These are phyloP conservation scores for Cucumis melo DNA, from an alignment of 306 rosid genomes.

Conservation along the genomic window DNA sequence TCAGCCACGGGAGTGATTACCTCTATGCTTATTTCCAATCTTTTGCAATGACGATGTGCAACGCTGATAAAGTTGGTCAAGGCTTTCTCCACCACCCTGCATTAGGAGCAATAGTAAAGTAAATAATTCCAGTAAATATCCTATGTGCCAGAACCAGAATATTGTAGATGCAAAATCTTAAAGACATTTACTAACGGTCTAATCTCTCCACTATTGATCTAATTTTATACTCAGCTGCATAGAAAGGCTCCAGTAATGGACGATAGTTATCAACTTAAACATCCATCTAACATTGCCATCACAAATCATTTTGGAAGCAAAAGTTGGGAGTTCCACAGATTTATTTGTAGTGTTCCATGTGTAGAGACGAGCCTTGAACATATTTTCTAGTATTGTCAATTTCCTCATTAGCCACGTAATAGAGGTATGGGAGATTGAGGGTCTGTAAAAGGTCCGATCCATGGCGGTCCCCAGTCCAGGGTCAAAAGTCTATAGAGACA, in stretches of 20 bases:
- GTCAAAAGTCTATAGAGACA: neutral
- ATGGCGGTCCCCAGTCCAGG: too few relatives aligned
- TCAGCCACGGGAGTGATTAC: conserved; percentile 18
- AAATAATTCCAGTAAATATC: conserved; percentile 6
- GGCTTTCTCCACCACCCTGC: conserved; percentile 97
- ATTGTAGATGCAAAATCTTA: neutral
- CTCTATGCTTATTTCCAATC: conserved; percentile 63
- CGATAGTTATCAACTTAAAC: neutral
- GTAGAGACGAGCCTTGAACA: neutral
- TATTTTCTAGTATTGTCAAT: neutral
- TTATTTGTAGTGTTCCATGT: neutral
- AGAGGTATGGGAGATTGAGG: too few relatives aligned
- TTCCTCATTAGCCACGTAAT: neutral
- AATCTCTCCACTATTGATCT: neutral
- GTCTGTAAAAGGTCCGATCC: too few relatives aligned
- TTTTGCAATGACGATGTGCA: conserved; percentile 50
- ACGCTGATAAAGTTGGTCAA: conserved; percentile 59
- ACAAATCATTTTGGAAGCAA: neutral
- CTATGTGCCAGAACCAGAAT: neutral
- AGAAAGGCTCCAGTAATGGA: neutral
- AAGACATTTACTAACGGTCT: neutral
- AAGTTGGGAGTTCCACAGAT: neutral
- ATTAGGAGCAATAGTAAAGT: neutral
- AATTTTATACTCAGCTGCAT: neutral
- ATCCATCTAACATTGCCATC: neutral